Base-by-base conservation (phyloP, 176 grass and related monocot genomes). In the Musa acuminata region DNA sequence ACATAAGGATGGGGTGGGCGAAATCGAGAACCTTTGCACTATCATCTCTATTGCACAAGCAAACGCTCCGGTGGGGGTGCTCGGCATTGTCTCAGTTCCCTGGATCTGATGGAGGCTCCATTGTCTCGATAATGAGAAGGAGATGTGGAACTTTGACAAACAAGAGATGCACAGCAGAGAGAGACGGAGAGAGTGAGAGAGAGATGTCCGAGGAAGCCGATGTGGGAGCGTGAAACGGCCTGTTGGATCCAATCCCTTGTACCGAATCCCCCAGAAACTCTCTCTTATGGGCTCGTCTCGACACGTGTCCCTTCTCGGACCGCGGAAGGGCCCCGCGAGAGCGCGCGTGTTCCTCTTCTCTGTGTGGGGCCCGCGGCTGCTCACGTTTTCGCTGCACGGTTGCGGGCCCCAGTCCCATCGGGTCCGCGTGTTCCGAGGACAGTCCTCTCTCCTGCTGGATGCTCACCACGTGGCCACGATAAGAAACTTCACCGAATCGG, bases 31-130 rank as follows among this genome's bases (percentile, higher is more conserved):
- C 29, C 29, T 35, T 35, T 35, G 29, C 29, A 35, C 5, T 5
- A 35, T 0, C 29, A 35, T 35, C 29, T 35, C 29, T 5, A 0
- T 35, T 35, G 29, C 29, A 35, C 29, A 35, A 35, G 29, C 0
- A 35, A 35, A 35, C 29, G 29, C 29, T 35, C 29, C 29, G 29
- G 4, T 4, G 29, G 29, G 29, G 29, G 29, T 35, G 29, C 29
- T 35, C 29, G 29, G 29, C 11, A 20, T 55, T 26, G 49, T 58
- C 65, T 69, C 53, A 16, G 19, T 71, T 57, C 77, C 77, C 77
- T 79, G 53, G 64, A 79, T 79, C 66, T 67, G 11, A 70, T 12
- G 52, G 77, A 70, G 70, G 9, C 26, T 20, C n/a, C 23, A 79
- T 19, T 58, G 65, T 49, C 21, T 53, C 49, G 21, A 70, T 51